Base-by-base conservation (phyloP, 345 rosid genomes). In the Draba incana region DNA sequence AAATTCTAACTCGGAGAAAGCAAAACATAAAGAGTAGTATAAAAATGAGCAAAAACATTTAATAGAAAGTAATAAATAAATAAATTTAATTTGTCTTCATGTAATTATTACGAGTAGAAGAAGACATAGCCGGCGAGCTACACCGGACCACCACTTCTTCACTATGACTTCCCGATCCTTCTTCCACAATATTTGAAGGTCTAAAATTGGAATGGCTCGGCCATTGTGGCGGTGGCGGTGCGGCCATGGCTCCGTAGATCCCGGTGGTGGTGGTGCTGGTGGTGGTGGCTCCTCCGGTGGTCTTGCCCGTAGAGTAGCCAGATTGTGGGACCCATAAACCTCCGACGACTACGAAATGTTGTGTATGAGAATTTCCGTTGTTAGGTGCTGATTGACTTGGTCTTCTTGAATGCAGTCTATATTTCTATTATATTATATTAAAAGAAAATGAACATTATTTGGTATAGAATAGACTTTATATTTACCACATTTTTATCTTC, bases 291-390 rank as follows among this genome's bases (percentile, higher is more conserved):
- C 75, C 59, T 47, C 85, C 87, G 9, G 60, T 50, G 43, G 30
- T 38, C 52, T 60, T 70, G 20, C 88, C 84, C 1, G 89, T 79
- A 62, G 91, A 90, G 45, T 88, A 88, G 57, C 83, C 92, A 4
- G 83, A 76, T 7, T 88, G 88, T 6, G 88, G 90, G 48, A 90
- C 83, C 98, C 98, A 93, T 76, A 93, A 80, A 33, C 94, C 92
- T 44, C 97, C 90, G 3, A 93, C 96, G 61, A 93, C 94, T 62
- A 90, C 85, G 66, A 90, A 85, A 56, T 88, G 98, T 12, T 94
- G 94, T 43, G 84, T 80, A 77, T 84, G 92, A 38, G 86, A 60
- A 72, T 74, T 82, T 81, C 46, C 60, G 69, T 49, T 81, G 64
- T 49, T 78, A 58, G 81, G 81, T 33, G 80, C 71, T 38, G 78